Conservation (phyloP, 1,284 basidiomycete genomes). For the Boletus sp. region DNA sequence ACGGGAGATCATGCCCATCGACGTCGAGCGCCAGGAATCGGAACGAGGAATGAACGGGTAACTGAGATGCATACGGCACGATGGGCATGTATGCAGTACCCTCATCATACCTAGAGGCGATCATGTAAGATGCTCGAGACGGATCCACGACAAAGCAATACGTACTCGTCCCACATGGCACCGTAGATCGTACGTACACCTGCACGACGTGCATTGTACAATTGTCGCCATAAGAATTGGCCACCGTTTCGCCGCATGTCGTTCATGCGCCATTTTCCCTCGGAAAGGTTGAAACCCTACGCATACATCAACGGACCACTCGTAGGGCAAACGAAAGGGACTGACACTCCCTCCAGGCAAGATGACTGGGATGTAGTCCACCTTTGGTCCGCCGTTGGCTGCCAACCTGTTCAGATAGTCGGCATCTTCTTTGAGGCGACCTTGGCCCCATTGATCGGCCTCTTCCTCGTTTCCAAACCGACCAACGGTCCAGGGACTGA, state of each 20-base stretch:
- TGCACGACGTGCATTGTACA: conserved; percentile 62
- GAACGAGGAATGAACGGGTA: conserved; percentile 60
- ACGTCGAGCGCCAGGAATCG: conserved; percentile 70
- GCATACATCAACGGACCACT: not conserved
- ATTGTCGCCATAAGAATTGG: conserved; percentile 73
- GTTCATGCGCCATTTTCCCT: conserved; percentile 70
- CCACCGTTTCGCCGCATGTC: conserved; percentile 69
- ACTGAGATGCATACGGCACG: conserved; percentile 55
- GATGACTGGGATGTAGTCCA: conserved; percentile 77
- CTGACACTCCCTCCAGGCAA: conserved; percentile 75
- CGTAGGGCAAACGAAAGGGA: conserved; percentile 14
- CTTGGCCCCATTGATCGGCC: conserved; percentile 61
- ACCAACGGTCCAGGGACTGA: conserved; percentile 79
- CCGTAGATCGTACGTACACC: conserved; percentile 73
- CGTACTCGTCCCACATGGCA: conserved; percentile 85
- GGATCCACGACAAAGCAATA: conserved; percentile 18
- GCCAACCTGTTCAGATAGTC: conserved; percentile 58
- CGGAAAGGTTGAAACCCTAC: conserved; percentile 68
- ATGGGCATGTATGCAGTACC: conserved; percentile 77
- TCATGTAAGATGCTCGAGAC: conserved; percentile 6
- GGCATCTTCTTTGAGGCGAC: conserved; percentile 62
- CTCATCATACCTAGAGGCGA: conserved; percentile 66
- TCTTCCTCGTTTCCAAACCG: conserved; percentile 59
- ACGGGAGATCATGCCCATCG: conserved; percentile 70
- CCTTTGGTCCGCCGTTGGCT: conserved; percentile 50